Conservation (phyloP, 148 eudicot genomes). For the Gaultheria prostrata region DNA sequence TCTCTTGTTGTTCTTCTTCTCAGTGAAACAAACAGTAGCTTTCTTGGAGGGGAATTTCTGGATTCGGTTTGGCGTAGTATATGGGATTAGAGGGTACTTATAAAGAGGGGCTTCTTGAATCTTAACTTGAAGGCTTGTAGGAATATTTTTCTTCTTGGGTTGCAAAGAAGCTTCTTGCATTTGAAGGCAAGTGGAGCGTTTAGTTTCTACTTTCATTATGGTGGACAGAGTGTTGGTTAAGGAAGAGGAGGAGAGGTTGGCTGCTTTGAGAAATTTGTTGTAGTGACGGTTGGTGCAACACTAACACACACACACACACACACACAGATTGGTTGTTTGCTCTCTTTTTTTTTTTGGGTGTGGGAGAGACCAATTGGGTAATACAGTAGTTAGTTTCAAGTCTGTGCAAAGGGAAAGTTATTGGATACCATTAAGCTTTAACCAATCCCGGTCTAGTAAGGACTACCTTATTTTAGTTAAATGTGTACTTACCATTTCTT, state of each 20-base stretch:
- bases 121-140: slow-evolving; percentile 33
- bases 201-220: slow-evolving; percentile 19
- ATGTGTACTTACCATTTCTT: too few species aligned
- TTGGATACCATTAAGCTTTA: too few species aligned
- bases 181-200: slow-evolving; percentile 50
- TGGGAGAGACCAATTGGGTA: too few species aligned
- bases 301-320: not conserved
- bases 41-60: slow-evolving; percentile 24
- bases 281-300: not conserved
- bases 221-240: slow-evolving; percentile 22
- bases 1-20: slow-evolving; percentile 42
- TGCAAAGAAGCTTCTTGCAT: slow-evolving; percentile 56
- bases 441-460: too few species aligned
- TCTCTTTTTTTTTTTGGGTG: not conserved
- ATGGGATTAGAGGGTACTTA: slow-evolving; percentile 23
- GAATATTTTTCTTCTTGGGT: slow-evolving; percentile 51
- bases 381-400: too few species aligned
- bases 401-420: slow-evolving; percentile 25
- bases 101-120: slow-evolving; percentile 34
- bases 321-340: slow-evolving; percentile 4
- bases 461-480: too few species aligned
- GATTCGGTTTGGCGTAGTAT: not conserved
- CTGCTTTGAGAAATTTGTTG: slow-evolving; percentile 10
- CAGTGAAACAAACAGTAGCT: slow-evolving; percentile 32
- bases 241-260: slow-evolving; percentile 6